Evolutionary conservation across 148 eudicot genomes (phyloP).

Genomic region (Limonium bicolor): DNA sequence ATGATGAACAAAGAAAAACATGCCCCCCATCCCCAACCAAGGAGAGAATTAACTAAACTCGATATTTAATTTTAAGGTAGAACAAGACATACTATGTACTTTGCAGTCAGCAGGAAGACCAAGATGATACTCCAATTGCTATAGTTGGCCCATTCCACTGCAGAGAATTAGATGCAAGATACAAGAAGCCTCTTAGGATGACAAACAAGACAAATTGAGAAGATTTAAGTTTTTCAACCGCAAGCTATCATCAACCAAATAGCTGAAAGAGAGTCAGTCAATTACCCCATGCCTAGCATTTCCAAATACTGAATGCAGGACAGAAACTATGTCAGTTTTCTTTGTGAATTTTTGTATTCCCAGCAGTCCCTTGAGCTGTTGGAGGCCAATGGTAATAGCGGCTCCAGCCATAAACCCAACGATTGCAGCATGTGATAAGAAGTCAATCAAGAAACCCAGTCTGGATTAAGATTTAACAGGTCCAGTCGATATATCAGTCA

Average conservation of each 20-base stretch:
- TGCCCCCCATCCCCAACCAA: neutral
- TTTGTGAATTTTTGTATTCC: constrained; percentile 64
- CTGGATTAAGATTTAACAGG: constrained; percentile 13
- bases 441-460: constrained; percentile 74
- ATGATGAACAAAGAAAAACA: neutral
- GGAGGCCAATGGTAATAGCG: constrained; percentile 74
- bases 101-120: constrained; percentile 53
- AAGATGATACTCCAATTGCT: constrained; percentile 53
- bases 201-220: too few relatives aligned
- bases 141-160: constrained; percentile 94
- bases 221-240: too few relatives aligned
- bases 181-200: neutral
- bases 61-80: neutral
- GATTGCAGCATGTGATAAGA: constrained; percentile 79
- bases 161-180: neutral
- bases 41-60: neutral
- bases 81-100: constrained; percentile 42
- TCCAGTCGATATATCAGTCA: neutral
- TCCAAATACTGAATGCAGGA: constrained; percentile 43
- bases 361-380: constrained; percentile 80
- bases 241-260: too few relatives aligned
- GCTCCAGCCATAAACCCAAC: constrained; percentile 98
- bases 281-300: constrained; percentile 49
- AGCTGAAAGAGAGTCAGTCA: neutral
- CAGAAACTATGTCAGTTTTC: constrained; percentile 60